Evolutionary conservation across 805 yeast species (phyloP).

Genomic region (Zygoascus biomembranicola): DNA sequence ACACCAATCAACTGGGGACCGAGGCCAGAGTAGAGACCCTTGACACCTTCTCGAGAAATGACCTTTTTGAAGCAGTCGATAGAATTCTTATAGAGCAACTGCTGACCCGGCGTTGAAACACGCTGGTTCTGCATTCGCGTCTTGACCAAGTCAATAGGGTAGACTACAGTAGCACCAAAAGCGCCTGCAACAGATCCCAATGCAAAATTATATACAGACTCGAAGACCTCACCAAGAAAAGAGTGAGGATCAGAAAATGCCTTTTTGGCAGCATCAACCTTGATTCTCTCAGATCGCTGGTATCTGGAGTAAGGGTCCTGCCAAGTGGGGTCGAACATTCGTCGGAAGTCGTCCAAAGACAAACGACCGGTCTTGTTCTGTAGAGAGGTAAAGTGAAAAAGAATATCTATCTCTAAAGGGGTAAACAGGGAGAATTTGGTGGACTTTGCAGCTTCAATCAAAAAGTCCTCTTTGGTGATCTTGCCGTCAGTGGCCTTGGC

Average conservation of each 20-base stretch:
- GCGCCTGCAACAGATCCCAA: slow-evolving; percentile 96
- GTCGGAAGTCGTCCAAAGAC: slow-evolving; percentile 29
- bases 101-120: slow-evolving; percentile 42
- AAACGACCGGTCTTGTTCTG: slow-evolving; percentile 26
- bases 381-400: slow-evolving; percentile 34
- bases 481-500: slow-evolving; percentile 27
- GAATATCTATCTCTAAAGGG: slow-evolving; percentile 36
- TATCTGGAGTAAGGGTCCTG: slow-evolving; percentile 29
- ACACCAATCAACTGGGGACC: slow-evolving; percentile 94
- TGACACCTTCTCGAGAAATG: slow-evolving; percentile 63
- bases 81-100: slow-evolving; percentile 61
- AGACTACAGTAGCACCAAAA: slow-evolving; percentile 95
- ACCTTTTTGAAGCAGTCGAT: slow-evolving; percentile 80
- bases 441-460: slow-evolving; percentile 32
- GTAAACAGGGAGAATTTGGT: slow-evolving; percentile 35
- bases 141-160: slow-evolving; percentile 92
- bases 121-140: slow-evolving; percentile 97
- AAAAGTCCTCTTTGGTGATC: slow-evolving; percentile 31
- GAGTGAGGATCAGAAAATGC: slow-evolving; percentile 30
- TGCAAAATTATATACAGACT: slow-evolving; percentile 77
- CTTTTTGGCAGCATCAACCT: slow-evolving; percentile 34
- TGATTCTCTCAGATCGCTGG: slow-evolving; percentile 24
- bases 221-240: slow-evolving; percentile 58
- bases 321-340: slow-evolving; percentile 38
- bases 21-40: slow-evolving; percentile 85